A percentile compares a stretch with the other conserved stretches of the same genome.
phyloP scores from a whole-genome alignment of 106 monocot genomes.

The Apostasia shenzhenica region DNA sequence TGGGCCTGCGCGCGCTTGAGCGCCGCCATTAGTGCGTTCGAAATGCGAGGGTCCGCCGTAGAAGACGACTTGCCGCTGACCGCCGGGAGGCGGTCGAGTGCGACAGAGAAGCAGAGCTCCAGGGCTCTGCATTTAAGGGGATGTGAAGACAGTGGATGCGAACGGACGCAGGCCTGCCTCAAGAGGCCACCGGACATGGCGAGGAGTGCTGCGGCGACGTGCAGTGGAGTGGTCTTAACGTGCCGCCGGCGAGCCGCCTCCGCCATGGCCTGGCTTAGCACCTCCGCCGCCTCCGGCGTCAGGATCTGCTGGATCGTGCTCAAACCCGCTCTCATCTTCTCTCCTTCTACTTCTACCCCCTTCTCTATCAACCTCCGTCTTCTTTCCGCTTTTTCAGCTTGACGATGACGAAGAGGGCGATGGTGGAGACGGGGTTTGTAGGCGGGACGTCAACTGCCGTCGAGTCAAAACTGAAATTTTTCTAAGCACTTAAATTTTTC shows the following conservation, averaged over 20 bases:
- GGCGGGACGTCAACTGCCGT: too few relatives aligned
- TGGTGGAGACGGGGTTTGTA: too few relatives aligned
- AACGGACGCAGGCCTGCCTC: slow-evolving; percentile 51
- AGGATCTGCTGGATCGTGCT: slow-evolving; percentile 69
- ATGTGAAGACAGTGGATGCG: slow-evolving; percentile 54
- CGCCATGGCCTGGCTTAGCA: slow-evolving; percentile 35
- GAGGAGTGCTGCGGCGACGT: slow-evolving; percentile 63
- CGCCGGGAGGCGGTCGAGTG: slow-evolving; percentile 71
- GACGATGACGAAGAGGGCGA: too few relatives aligned
- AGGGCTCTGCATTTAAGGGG: slow-evolving; percentile 84
- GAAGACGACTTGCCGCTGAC: background rate
- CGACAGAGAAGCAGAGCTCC: slow-evolving; percentile 89
- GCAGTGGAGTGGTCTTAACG: slow-evolving; percentile 67
- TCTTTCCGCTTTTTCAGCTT: too few relatives aligned
- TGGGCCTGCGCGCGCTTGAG: slow-evolving; percentile 87
- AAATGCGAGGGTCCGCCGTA: slow-evolving; percentile 43
- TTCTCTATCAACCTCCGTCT: background rate
- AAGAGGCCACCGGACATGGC: slow-evolving; percentile 40
- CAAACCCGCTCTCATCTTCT: slow-evolving; percentile 37
- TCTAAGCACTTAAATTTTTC: too few relatives aligned
- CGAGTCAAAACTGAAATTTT: too few relatives aligned
- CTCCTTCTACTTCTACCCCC: background rate
- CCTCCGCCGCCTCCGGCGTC: slow-evolving; percentile 46
- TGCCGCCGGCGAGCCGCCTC: slow-evolving; percentile 58
- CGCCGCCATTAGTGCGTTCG: slow-evolving; percentile 77